Evolutionary conservation across 2,329 filamentous ascomycete genomes (phyloP).

Genomic region (Epichloe hybrida): DNA sequence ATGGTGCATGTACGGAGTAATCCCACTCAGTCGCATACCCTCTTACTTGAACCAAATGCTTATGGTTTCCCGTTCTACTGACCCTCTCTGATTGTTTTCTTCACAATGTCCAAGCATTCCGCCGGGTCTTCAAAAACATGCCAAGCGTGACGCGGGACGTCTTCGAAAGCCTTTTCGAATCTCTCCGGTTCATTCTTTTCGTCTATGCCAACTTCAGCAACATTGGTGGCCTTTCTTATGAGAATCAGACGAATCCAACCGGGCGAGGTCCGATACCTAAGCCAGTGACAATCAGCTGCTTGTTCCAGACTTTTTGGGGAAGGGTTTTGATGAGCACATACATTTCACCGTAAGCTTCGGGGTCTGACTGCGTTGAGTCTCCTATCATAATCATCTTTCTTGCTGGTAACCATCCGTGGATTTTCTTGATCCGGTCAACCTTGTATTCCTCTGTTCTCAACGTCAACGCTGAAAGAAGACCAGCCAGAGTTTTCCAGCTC

Average conservation of each 20-base stretch:
- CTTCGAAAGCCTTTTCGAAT: constrained; percentile 73
- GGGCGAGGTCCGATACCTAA: constrained; percentile 47
- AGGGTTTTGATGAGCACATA: constrained; percentile 26
- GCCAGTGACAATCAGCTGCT: constrained; percentile 2
- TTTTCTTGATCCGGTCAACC: constrained; percentile 61
- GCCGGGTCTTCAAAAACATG: constrained; percentile 66
- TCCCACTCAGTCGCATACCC: neutral
- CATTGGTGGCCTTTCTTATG: constrained; percentile 70
- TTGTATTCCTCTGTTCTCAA: constrained; percentile 79
- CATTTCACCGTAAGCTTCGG: constrained; percentile 76
- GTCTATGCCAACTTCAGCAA: constrained; percentile 54
- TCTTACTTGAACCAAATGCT: neutral
- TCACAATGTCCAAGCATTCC: constrained; percentile 37
- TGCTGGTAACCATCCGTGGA: constrained; percentile 65
- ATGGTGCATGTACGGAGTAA: too few species aligned
- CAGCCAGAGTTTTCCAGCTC: constrained; percentile 72
- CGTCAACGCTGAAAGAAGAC: constrained; percentile 66
- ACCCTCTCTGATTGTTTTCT: constrained; percentile 8
- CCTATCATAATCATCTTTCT: constrained; percentile 74
- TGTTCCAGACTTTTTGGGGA: neutral
- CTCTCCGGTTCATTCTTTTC: constrained; percentile 60
- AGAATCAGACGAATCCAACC: constrained; percentile 74
- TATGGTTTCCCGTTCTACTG: neutral
- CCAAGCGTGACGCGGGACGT: constrained; percentile 59
- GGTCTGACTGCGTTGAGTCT: constrained; percentile 84